A percentile compares a stretch with the other conserved stretches of the same genome.
These are phyloP conservation scores for Metrosideros polymorpha DNA, from an alignment of 441 rosid genomes.

Conservation along the genomic window DNA sequence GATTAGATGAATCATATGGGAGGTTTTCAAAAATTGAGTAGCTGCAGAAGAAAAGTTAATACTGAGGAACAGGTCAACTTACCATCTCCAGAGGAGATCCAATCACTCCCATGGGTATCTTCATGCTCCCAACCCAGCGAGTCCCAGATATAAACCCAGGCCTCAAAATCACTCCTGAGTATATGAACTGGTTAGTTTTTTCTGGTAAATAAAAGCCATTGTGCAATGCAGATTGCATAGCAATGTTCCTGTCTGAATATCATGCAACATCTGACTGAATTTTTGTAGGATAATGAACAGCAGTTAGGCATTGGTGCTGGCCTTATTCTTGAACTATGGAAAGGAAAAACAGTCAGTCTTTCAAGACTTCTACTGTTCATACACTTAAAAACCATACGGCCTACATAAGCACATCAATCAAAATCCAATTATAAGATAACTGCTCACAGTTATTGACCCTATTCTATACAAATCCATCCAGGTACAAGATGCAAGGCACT, in stretches of 20 bases:
- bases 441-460: neutral
- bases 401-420: neutral
- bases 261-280: neutral
- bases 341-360: neutral
- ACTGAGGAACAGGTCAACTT: neutral
- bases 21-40: neutral
- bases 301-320: neutral
- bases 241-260: neutral
- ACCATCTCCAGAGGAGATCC: conserved; percentile 89
- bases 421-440: neutral
- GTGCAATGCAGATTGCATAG: neutral
- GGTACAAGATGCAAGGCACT: neutral
- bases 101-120: conserved; percentile 58
- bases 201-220: neutral
- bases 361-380: neutral
- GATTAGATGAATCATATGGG: neutral
- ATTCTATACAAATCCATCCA: neutral
- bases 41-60: neutral
- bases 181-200: neutral
- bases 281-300: neutral
- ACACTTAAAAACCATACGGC: neutral
- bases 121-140: conserved; percentile 61
- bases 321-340: neutral
- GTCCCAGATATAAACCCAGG: conserved; percentile 95
- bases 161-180: conserved; percentile 82